These are phyloP conservation scores for Heterobasidion annosum DNA, from an alignment of 1,284 basidiomycete species.

Conservation along the genomic window DNA sequence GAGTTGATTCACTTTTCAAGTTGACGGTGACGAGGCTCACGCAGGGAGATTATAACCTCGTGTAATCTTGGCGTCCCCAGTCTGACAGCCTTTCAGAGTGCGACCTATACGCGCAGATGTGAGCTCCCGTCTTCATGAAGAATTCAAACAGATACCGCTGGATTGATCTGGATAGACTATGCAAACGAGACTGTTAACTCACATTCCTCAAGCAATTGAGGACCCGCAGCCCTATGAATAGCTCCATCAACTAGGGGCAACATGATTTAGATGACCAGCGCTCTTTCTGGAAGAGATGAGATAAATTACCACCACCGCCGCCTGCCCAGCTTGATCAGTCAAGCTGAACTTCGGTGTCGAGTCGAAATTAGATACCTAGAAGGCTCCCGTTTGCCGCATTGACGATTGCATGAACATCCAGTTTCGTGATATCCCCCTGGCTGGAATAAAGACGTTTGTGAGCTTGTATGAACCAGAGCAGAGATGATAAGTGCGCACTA, in stretches of 20 bases:
- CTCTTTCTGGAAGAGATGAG: neutral
- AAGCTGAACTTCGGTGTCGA: neutral
- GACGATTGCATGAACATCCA: conserved; percentile 74
- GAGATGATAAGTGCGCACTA: conserved; percentile 33
- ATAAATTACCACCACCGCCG: conserved; percentile 53
- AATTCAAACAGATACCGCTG: too few relatives aligned
- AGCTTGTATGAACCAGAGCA: neutral
- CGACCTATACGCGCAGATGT: conserved; percentile 31
- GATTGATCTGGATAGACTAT: neutral
- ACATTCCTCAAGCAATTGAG: conserved; percentile 68
- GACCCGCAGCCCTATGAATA: conserved; percentile 82
- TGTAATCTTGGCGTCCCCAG: conserved; percentile 83
- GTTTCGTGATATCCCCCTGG: conserved; percentile 69
- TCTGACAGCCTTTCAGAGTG: conserved; percentile 66
- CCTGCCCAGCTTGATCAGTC: conserved; percentile 26
- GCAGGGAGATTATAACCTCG: conserved; percentile 62
- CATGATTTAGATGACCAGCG: neutral
- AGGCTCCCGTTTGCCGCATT: conserved; percentile 81
- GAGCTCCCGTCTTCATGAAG: too few relatives aligned
- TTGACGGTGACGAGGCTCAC: conserved; percentile 27
- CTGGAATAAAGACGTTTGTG: conserved; percentile 23
- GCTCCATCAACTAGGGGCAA: conserved; percentile 65
- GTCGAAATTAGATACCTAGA: conserved; percentile 41
- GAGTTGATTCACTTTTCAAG: neutral
- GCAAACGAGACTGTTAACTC: conserved; percentile 14